Evolutionary conservation across 352 stramenopile genomes (phyloP).

Genomic region (Thalassiosira livingstoniorum): DNA sequence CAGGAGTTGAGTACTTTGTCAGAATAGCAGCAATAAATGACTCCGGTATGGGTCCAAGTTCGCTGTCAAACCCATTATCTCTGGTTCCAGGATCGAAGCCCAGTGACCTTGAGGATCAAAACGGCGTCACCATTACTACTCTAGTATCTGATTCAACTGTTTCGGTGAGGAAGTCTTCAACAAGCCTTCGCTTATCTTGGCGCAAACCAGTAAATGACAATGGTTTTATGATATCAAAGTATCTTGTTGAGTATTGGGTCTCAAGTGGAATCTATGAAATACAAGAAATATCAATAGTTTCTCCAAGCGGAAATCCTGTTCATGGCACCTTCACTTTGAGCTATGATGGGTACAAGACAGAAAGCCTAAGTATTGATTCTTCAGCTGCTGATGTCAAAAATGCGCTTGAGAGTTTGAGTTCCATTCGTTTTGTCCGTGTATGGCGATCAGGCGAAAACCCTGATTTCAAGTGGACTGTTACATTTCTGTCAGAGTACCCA

Average conservation of each 20-base stretch:
- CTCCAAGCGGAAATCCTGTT: slow-evolving; percentile 43
- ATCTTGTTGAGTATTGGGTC: slow-evolving; percentile 87
- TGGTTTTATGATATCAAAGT: slow-evolving; percentile 79
- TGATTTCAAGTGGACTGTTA: slow-evolving; percentile 87
- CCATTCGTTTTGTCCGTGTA: slow-evolving; percentile 89
- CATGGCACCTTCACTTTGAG: slow-evolving; percentile 91
- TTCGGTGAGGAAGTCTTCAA: slow-evolving; percentile 74
- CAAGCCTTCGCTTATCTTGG: slow-evolving; percentile 82
- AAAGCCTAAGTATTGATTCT: slow-evolving; percentile 91
- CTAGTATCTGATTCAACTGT: slow-evolving; percentile 63
- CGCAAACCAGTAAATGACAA: slow-evolving; percentile 65
- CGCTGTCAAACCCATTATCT: slow-evolving; percentile 56
- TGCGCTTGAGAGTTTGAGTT: slow-evolving; percentile 90
- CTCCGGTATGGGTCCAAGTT: slow-evolving; percentile 75
- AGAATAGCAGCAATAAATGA: slow-evolving; percentile 90
- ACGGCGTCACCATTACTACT: slow-evolving; percentile 70
- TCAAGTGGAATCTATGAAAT: slow-evolving; percentile 66
- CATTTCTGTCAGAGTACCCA: slow-evolving; percentile 87
- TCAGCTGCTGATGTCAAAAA: slow-evolving; percentile 89
- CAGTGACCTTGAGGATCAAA: slow-evolving; percentile 64
- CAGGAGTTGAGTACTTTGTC: slow-evolving; percentile 89
- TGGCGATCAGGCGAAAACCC: slow-evolving; percentile 72
- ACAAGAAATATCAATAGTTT: slow-evolving; percentile 72
- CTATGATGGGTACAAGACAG: slow-evolving; percentile 90
- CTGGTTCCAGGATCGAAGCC: slow-evolving; percentile 72